Conservation (phyloP, 495 filamentous ascomycete species). For the Penicillium taxi region DNA sequence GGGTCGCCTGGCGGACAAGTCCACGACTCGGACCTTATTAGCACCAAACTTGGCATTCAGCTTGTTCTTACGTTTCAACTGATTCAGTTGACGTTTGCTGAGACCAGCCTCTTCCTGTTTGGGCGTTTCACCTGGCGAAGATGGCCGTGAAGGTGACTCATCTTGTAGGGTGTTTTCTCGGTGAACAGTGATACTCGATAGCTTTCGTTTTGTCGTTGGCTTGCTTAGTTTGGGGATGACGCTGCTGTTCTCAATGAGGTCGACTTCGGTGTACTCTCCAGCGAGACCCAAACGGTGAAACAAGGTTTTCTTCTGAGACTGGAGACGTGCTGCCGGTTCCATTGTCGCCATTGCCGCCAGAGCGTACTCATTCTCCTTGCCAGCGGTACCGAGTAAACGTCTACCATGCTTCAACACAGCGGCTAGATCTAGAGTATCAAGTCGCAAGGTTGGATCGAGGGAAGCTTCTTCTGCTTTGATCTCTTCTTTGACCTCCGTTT, state of each 20-base stretch:
- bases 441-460: slow-evolving; percentile 51
- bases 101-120: slow-evolving; percentile 59
- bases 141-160: slow-evolving; percentile 31
- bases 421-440: slow-evolving; percentile 69
- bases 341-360: slow-evolving; percentile 70
- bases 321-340: slow-evolving; percentile 70
- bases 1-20: slow-evolving; percentile 63
- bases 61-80: slow-evolving; percentile 85
- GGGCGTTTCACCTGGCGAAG: slow-evolving; percentile 45
- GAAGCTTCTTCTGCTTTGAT: slow-evolving; percentile 25
- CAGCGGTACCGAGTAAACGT: slow-evolving; percentile 70
- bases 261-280: slow-evolving; percentile 79
- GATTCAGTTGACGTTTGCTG: slow-evolving; percentile 87
- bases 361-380: slow-evolving; percentile 74
- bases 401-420: slow-evolving; percentile 74
- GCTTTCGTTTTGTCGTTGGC: slow-evolving; percentile 39
- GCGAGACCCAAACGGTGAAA: slow-evolving; percentile 71
- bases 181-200: too few relatives aligned
- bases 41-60: slow-evolving; percentile 73
- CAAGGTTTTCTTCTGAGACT: slow-evolving; percentile 84
- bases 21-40: slow-evolving; percentile 84
- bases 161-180: slow-evolving; percentile 41
- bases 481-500: slow-evolving; percentile 42
- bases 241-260: slow-evolving; percentile 60
- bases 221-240: slow-evolving; percentile 38